Base-by-base conservation (phyloP, 331 rosid genomes). In the Pyracantha coccinea region DNA sequence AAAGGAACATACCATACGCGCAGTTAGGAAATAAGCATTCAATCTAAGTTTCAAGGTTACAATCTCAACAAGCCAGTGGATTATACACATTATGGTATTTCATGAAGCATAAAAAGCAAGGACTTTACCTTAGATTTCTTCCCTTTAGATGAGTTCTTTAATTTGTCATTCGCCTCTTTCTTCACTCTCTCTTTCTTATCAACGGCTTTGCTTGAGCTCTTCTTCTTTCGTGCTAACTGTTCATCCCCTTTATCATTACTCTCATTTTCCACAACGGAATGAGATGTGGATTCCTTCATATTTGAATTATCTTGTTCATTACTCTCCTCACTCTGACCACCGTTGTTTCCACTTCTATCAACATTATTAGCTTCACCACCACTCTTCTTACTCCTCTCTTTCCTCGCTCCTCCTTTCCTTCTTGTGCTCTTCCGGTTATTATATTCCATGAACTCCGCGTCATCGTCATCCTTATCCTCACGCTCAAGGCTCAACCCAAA, bases 41-140 rank as follows among this genome's bases (percentile, higher is more conserved):
- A 16, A 69, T 28, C 27, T 27, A 38, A 29, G 28, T n/a, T 44
- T n/a, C 59, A 68, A 21, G 24, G 8, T 27, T 41, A 45, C 20
- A 13, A 66, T 31, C 58, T 25, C 68, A 72, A 58, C 28, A 55
- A 59, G 76, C n/a, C 17, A 31, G 15, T 54, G 16, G 25, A 59
- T 25, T 61, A 44, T 28, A 62, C 68, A 16, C 13, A 62, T 62
- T 62, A 62, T 29, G 12, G 68, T 62, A 28, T 14, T 35, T 38
- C 9, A 16, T 62, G 32, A 62, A 23, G 31, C 29, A 38, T 41
- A 31, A 29, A 67, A 81, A 33, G 69, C 53, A 41, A 28, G 20
- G 54, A 20, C 17, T 71, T 79, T 86, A 95, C 99, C 97, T 89
- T 95, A 8, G 93, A 57, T 68, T 89, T 92, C 86, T 81, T 90